Conservation (phyloP, 2,329 filamentous ascomycete genomes). For the Scedosporium aurantiacum region DNA sequence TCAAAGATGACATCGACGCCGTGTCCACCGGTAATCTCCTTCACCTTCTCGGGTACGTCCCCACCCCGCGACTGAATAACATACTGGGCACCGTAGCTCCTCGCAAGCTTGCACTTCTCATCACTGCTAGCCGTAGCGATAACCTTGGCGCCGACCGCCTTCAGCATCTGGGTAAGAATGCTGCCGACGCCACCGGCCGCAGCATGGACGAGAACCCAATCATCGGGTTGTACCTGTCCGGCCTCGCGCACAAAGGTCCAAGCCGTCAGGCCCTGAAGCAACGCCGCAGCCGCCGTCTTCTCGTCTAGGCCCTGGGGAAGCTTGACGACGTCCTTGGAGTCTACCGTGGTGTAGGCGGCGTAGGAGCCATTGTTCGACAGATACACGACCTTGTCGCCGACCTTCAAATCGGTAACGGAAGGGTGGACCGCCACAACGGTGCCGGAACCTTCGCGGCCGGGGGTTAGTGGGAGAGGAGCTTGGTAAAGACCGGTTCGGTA, state of each 20-base stretch:
- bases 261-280: slow-evolving; percentile 78
- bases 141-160: slow-evolving; percentile 58
- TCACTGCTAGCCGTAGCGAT: slow-evolving; percentile 69
- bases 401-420: slow-evolving; percentile 41
- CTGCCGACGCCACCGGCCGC: slow-evolving; percentile 74
- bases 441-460: slow-evolving; percentile 72
- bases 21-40: slow-evolving; percentile 58
- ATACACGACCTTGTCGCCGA: slow-evolving; percentile 64
- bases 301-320: slow-evolving; percentile 52
- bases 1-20: slow-evolving; percentile 76
- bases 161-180: slow-evolving; percentile 65
- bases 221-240: slow-evolving; percentile 61
- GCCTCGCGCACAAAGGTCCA: slow-evolving; percentile 69
- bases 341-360: slow-evolving; percentile 43
- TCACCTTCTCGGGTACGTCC: slow-evolving; percentile 46
- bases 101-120: slow-evolving; percentile 63
- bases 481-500: slow-evolving; percentile 78
- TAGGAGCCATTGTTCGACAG: slow-evolving; percentile 41
- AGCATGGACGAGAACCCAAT: slow-evolving; percentile 77
- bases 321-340: slow-evolving; percentile 43
- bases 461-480: slow-evolving; percentile 55
- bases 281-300: slow-evolving; percentile 53
- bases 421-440: slow-evolving; percentile 52
- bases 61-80: slow-evolving; percentile 42
- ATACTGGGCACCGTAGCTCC: slow-evolving; percentile 58